Evolutionary conservation across 2,329 filamentous ascomycete species (phyloP), one percentile per base, ranked within the genome.

Genomic region (Trichoderma atrobrunneum): DNA sequence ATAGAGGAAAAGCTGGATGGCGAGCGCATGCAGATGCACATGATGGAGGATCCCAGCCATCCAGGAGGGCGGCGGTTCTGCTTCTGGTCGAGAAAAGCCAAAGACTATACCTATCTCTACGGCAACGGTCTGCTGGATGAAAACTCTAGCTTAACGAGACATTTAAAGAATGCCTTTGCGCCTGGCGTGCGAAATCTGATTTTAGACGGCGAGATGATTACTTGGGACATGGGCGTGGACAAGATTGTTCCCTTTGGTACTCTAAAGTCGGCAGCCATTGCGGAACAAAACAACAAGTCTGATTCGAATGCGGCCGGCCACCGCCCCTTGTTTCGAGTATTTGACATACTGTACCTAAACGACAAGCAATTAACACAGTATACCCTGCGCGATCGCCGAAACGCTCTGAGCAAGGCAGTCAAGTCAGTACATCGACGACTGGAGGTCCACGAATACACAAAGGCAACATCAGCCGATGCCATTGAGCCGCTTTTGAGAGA

Each of bases 1-100:
- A 96, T 98, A 62, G 96, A 99, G 80, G 96, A 99, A 82, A 99
- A 99, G 81, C 85, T 99, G 10, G 96, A 99, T 76, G 96, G 96
- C 1, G 96, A 99, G 82, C 89, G 96, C 30, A 98, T 99, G 91
- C 96, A 99, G 80, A 87, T 99, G 79, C 96, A 99, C 80, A 95
- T 98, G 92, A 82, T 89, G 14, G 86, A 92, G 72, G 93, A 98
- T 75, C 84, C 89, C 4, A 82, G 81, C 1, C 83, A 90, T 0
- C 87, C 89, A 0, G 94, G 94, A 0, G 93, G 93, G 0, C 90
- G 86, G 71, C 86, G 85, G 24, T 98, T 98, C 79, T 86, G 86
- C 36, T 99, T 97, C 81, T 99, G 95, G 94, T 98, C 95, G 3
- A 89, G 96, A 66, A 98, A 97, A 81, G 95, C 93, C 10, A 98